Evolutionary conservation across 2,329 filamentous ascomycete genomes (phyloP), one percentile per base, ranked within the genome.

Genomic region (Apiospora sp.): DNA sequence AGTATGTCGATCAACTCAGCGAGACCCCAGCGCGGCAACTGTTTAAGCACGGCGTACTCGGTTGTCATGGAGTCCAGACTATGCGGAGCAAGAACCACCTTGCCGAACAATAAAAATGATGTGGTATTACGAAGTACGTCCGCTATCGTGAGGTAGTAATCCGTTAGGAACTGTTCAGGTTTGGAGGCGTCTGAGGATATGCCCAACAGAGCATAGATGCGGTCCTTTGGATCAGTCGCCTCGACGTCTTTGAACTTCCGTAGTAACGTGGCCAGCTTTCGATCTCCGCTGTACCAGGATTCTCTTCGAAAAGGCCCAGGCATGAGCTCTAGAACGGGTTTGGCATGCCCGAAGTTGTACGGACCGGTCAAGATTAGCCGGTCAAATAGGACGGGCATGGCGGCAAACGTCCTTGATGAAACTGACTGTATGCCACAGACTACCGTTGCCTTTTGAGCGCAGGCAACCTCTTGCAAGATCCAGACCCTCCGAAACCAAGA

Each of bases 401-500:
- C 12, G 1, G 48, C 48, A 49, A 49, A 49, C 19, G 48, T 7
- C 12, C 48, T 19, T 5, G 48, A n/a, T 1, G 48, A n/a, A 7
- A 49, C 48, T n/a, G 48, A 7, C 1, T 49, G 48, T 22, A 2
- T n/a, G 12, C 48, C 48, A 7, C 48, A 49, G 4, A 49, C 4
- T 24, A 49, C 22, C 12, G 48, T 49, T 22, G 48, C 48, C n/a
- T 8, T 49, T n/a, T 22, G 19, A 24, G 48, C 48, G 19, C 19
- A n/a, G 19, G 48, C 48, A 49, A 49, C 48, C 48, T 49, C 48
- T 49, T 49, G 48, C 19, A 49, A n/a, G n/a, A 69, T 37, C 19
- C 67, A 69, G 13, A 69, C 13, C 14, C 6, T 77, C 79, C 34
- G 82, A 79, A 4, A 67, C 61, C 61, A 67, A 22, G 61, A 10